Conservation (phyloP, 805 yeast species). For the Lipomyces mesembrius region DNA sequence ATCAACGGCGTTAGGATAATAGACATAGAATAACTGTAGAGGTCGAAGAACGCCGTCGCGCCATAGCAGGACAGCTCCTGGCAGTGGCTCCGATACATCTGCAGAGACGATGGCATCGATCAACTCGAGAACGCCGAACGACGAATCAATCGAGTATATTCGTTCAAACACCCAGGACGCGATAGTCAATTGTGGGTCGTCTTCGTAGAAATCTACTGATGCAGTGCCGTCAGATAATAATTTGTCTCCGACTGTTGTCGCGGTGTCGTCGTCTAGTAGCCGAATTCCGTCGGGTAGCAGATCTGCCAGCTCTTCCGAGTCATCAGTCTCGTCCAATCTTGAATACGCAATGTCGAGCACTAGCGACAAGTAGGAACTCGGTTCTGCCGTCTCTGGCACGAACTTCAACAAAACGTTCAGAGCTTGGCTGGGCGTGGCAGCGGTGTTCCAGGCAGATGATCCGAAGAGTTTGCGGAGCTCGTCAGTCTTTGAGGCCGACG, state of each 20-base stretch:
- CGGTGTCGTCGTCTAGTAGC: slow-evolving; percentile 27
- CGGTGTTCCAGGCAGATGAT: slow-evolving; percentile 11
- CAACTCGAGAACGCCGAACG: slow-evolving; percentile 32
- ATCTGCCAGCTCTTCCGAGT: background rate
- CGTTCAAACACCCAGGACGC: slow-evolving; percentile 42
- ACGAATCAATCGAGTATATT: slow-evolving; percentile 41
- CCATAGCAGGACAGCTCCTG: slow-evolving; percentile 40
- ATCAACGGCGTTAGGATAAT: slow-evolving; percentile 16
- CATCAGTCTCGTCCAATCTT: slow-evolving; percentile 3
- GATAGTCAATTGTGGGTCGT: slow-evolving; percentile 19
- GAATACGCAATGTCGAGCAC: slow-evolving; percentile 27
- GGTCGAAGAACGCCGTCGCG: slow-evolving; percentile 43
- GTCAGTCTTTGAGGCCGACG: slow-evolving; percentile 13
- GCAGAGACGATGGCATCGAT: slow-evolving; percentile 26
- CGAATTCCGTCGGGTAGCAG: slow-evolving; percentile 20
- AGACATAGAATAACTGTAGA: slow-evolving; percentile 37
- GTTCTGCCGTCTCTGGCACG: slow-evolving; percentile 43
- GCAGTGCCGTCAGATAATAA: background rate
- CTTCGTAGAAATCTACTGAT: slow-evolving; percentile 38
- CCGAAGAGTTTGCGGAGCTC: slow-evolving; percentile 19
- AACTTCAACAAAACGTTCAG: slow-evolving; percentile 41
- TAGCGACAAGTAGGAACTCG: slow-evolving; percentile 34
- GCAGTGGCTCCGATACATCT: slow-evolving; percentile 13
- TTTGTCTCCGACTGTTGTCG: slow-evolving; percentile 29
- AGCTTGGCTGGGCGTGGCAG: slow-evolving; percentile 31